These are phyloP conservation scores for Lactifluus echinatus DNA, from an alignment of 768 basidiomycete species.

Conservation along the genomic window DNA sequence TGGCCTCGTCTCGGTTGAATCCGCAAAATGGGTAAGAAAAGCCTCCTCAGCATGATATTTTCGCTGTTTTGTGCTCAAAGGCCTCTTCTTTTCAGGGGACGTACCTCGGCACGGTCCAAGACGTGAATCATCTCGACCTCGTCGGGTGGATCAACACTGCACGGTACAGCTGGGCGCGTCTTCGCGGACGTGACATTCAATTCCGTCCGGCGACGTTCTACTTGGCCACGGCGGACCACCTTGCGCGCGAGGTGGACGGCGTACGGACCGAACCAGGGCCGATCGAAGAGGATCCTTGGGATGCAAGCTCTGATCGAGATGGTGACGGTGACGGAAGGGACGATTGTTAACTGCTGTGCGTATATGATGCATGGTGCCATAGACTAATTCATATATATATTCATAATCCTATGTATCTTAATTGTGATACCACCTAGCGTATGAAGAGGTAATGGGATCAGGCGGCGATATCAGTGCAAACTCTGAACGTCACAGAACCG, in stretches of 20 bases:
- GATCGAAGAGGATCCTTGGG: constrained; percentile 20
- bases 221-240: constrained; percentile 68
- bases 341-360: not conserved
- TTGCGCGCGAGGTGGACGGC: constrained; percentile 70
- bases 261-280: constrained; percentile 24
- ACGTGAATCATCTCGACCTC: constrained; percentile 88
- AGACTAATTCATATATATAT: not conserved
- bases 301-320: constrained; percentile 19
- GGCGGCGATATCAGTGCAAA: too few species aligned
- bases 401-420: not conserved
- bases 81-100: constrained; percentile 54
- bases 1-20: constrained; percentile 85
- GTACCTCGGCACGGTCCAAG: constrained; percentile 84
- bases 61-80: not conserved
- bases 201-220: constrained; percentile 93
- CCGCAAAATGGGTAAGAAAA: constrained; percentile 73
- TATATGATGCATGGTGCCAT: not conserved
- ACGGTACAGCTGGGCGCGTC: constrained; percentile 81
- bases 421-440: constrained; percentile 2
- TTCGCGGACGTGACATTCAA: constrained; percentile 81
- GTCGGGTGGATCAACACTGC: constrained; percentile 93
- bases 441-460: not conserved
- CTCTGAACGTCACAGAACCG: too few species aligned
- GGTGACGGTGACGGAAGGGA: not conserved
- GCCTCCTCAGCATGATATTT: not conserved